Percentiles rank a stretch among this genome's conserved stretches.
Evolutionary conservation across 2,329 filamentous ascomycete genomes (phyloP).

Genomic region (Fusarium neocosmosporiellum): DNA sequence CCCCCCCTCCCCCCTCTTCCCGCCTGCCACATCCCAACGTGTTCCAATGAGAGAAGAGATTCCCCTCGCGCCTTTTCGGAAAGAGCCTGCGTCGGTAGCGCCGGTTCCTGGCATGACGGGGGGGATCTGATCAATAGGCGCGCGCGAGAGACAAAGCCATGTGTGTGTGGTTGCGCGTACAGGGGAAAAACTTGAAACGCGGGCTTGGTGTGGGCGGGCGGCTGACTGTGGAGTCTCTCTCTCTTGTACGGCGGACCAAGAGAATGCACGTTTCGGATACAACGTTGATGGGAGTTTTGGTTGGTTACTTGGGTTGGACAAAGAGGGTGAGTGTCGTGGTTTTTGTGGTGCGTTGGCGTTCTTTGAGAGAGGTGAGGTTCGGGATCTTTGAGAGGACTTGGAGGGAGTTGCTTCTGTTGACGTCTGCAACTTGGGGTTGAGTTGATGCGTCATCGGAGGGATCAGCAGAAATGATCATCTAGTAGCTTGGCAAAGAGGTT

Average conservation of each 20-base stretch:
- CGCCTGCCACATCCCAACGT: background rate
- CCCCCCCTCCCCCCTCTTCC: background rate
- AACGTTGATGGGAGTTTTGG: background rate
- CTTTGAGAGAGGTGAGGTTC: background rate
- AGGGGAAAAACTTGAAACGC: background rate
- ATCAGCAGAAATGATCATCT: background rate
- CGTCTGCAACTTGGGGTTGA: background rate
- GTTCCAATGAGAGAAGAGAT: background rate
- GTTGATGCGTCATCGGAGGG: background rate
- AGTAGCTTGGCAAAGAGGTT: background rate
- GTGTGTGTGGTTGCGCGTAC: background rate
- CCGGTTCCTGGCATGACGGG: slow-evolving; percentile 23
- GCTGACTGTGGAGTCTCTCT: background rate
- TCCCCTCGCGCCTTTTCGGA: background rate
- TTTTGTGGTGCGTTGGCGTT: background rate
- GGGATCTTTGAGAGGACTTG: background rate
- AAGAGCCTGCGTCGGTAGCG: slow-evolving; percentile 1
- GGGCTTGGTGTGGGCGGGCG: background rate
- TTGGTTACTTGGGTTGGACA: background rate
- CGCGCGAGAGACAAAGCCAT: background rate
- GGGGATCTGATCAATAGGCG: background rate
- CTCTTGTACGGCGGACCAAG: background rate
- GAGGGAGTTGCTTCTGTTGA: background rate
- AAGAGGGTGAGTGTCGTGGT: background rate
- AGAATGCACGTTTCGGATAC: background rate